phyloP scores from a whole-genome alignment of 2,329 filamentous ascomycete species.

The Podosphaera fusca region DNA sequence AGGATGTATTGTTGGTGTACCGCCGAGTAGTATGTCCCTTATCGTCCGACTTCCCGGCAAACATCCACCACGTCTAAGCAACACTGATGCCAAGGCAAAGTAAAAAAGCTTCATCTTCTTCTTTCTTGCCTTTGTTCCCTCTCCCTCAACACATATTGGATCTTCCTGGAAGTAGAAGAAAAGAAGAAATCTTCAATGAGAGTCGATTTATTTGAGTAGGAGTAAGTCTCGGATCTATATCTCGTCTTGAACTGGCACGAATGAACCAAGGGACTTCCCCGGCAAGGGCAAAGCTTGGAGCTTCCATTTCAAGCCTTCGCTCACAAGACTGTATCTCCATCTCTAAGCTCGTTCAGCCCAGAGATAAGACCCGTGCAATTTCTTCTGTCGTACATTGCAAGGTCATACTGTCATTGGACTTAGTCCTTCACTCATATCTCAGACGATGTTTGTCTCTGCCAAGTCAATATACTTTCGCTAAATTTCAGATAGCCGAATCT shows the following conservation, averaged over 20 bases:
- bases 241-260: not conserved
- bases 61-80: not conserved
- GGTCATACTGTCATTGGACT: not conserved
- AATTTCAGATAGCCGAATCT: not conserved
- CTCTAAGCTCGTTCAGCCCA: not conserved
- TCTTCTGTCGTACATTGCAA: not conserved
- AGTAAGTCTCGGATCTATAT: not conserved
- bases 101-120: not conserved
- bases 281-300: not conserved
- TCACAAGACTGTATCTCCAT: not conserved
- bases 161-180: not conserved
- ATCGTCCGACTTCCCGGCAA: not conserved
- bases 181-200: not conserved
- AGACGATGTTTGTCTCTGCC: not conserved
- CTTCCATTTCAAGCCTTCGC: not conserved
- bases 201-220: not conserved
- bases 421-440: not conserved
- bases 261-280: not conserved
- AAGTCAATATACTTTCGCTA: not conserved
- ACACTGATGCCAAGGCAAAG: not conserved
- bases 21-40: not conserved
- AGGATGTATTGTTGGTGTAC: not conserved
- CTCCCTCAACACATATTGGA: not conserved
- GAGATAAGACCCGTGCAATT: not conserved
- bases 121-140: not conserved